A percentile compares a stretch with the other conserved stretches of the same genome.
phyloP scores from a whole-genome alignment of 352 stramenopile genomes.

The Phytopythium cucurbitacearum region DNA sequence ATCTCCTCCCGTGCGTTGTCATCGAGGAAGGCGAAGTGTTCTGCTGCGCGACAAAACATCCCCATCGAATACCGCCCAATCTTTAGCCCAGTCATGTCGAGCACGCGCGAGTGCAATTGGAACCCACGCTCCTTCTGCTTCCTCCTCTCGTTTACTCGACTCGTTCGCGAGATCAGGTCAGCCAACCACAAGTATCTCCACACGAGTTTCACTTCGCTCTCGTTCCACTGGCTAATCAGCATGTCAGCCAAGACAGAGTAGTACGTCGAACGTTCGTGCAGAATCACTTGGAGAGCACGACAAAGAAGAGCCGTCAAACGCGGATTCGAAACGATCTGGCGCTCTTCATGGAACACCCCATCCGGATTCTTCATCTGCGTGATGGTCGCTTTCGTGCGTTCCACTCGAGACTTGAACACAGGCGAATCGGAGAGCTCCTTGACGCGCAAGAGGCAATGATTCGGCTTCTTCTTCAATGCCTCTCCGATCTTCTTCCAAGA shows the following conservation, averaged over 20 bases:
- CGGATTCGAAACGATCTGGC: constrained; percentile 48
- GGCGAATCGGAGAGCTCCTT: constrained; percentile 60
- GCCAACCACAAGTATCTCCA: constrained; percentile 82
- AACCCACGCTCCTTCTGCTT: constrained; percentile 70
- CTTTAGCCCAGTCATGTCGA: constrained; percentile 67
- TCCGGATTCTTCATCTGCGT: constrained; percentile 68
- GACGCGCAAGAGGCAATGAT: constrained; percentile 68
- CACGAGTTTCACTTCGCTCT: constrained; percentile 76
- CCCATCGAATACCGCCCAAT: constrained; percentile 61
- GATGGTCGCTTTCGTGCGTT: constrained; percentile 53
- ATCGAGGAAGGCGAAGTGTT: constrained; percentile 68
- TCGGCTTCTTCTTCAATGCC: constrained; percentile 51
- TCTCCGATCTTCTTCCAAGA: constrained; percentile 66
- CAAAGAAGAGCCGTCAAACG: constrained; percentile 57
- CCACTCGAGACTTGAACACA: constrained; percentile 52
- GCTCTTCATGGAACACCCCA: constrained; percentile 68
- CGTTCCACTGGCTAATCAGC: constrained; percentile 67
- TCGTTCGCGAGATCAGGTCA: constrained; percentile 64
- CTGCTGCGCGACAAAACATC: constrained; percentile 66
- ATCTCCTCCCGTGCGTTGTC: constrained; percentile 63
- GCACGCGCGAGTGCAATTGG: constrained; percentile 61
- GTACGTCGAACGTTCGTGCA: constrained; percentile 71
- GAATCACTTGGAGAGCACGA: constrained; percentile 76
- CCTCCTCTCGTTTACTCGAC: constrained; percentile 33
- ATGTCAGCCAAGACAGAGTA: constrained; percentile 67